A percentile compares a stretch with the other conserved stretches of the same genome.
Conservation (phyloP, 2,329 filamentous ascomycete genomes). For the Clarireedia paspali region DNA sequence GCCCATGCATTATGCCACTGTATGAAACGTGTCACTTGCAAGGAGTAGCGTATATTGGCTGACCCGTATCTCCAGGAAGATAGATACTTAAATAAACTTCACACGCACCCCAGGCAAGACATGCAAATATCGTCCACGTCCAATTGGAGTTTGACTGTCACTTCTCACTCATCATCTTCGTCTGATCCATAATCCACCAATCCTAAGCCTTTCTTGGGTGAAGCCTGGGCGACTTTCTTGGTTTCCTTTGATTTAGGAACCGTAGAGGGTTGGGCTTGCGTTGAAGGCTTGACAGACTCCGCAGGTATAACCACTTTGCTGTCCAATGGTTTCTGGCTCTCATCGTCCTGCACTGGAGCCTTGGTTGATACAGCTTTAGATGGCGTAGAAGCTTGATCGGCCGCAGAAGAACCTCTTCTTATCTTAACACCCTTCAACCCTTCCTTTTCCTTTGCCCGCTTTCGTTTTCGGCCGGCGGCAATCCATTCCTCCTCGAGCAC, state of each 20-base stretch:
- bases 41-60: neutral
- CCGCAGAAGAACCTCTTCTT: constrained; percentile 23
- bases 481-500: constrained; percentile 31
- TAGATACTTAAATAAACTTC: too few relatives aligned
- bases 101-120: too few relatives aligned
- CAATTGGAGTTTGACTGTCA: neutral
- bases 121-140: too few relatives aligned
- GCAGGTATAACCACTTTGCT: neutral
- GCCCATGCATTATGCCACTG: too few relatives aligned
- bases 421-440: constrained; percentile 29
- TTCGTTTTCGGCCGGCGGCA: constrained; percentile 32
- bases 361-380: constrained; percentile 2
- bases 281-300: neutral
- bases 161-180: constrained; percentile 32
- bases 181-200: constrained; percentile 52
- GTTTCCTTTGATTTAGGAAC: constrained; percentile 1
- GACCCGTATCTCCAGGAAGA: neutral
- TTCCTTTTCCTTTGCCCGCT: constrained; percentile 34
- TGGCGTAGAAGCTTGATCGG: constrained; percentile 8
- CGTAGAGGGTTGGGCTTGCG: neutral
- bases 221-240: constrained; percentile 9
- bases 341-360: neutral
- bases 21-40: too few relatives aligned
- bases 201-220: constrained; percentile 29
- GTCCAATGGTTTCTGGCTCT: neutral